phyloP scores from a whole-genome alignment of 2,329 filamentous ascomycete species.

The Graphilbum fragrans region DNA sequence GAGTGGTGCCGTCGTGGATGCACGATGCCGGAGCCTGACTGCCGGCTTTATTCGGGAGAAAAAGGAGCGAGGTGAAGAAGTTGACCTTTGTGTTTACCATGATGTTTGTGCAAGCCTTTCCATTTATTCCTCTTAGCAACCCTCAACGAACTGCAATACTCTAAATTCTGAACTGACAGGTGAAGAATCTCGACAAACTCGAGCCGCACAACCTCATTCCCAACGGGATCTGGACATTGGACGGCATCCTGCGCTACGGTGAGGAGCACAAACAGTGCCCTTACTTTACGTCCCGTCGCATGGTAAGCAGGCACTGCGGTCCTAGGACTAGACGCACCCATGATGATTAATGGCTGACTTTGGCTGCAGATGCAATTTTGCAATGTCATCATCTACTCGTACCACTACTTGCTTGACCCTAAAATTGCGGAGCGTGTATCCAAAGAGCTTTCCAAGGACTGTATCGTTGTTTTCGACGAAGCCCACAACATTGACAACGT shows the following conservation, averaged over 20 bases:
- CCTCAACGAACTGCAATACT: too few relatives aligned
- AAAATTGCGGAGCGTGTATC: conserved; percentile 87
- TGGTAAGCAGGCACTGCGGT: conserved; percentile 47
- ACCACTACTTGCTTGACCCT: conserved; percentile 93
- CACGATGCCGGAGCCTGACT: conserved; percentile 88
- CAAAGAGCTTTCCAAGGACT: conserved; percentile 92
- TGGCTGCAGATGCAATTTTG: conserved; percentile 77
- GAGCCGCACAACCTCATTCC: conserved; percentile 93
- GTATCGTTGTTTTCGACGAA: conserved; percentile 97
- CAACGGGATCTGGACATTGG: conserved; percentile 90
- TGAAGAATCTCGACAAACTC: conserved; percentile 77
- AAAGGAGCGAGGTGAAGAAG: conserved; percentile 87
- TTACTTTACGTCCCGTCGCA: conserved; percentile 89
- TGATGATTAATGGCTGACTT: not conserved
- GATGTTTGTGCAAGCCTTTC: conserved; percentile 46
- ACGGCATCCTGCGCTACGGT: conserved; percentile 77
- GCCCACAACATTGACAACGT: conserved; percentile 99
- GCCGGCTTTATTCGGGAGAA: conserved; percentile 97
- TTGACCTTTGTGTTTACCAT: conserved; percentile 90
- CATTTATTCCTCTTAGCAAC: too few relatives aligned
- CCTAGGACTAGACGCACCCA: not conserved
- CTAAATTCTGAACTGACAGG: conserved; percentile 9
- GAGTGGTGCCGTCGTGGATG: conserved; percentile 86
- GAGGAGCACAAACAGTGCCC: conserved; percentile 95
- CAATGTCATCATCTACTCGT: conserved; percentile 99